These are phyloP conservation scores for Trypanosoma rangeli DNA, from an alignment of 208 protist species.

Conservation along the genomic window DNA sequence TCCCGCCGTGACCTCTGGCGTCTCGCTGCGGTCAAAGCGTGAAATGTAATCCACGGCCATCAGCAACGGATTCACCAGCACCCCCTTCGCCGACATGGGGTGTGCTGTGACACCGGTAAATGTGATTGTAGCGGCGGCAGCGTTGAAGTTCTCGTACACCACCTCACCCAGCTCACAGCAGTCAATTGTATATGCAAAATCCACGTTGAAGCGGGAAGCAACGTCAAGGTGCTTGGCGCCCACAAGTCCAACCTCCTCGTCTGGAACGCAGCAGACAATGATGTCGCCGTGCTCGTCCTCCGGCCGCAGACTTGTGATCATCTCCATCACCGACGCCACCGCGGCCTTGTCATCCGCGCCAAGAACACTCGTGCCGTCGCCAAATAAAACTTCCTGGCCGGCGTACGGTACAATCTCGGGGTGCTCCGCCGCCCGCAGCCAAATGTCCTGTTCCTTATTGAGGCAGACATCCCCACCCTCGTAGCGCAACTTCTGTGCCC, in stretches of 20 bases:
- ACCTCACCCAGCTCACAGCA: constrained; percentile 86
- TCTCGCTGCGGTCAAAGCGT: constrained; percentile 65
- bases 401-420: constrained; percentile 73
- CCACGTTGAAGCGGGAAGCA: constrained; percentile 67
- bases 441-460: constrained; percentile 70
- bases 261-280: constrained; percentile 80
- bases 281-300: constrained; percentile 66
- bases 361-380: constrained; percentile 86
- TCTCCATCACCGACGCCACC: constrained; percentile 77
- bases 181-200: constrained; percentile 87
- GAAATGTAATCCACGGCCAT: constrained; percentile 83
- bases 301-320: constrained; percentile 55
- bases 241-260: constrained; percentile 84
- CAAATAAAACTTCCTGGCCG: constrained; percentile 84
- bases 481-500: constrained; percentile 73
- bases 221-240: constrained; percentile 84
- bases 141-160: constrained; percentile 87
- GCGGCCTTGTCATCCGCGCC: constrained; percentile 88
- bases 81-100: constrained; percentile 87
- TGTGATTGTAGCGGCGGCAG: constrained; percentile 47
- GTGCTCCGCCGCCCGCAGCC: constrained; percentile 58
- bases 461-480: constrained; percentile 74
- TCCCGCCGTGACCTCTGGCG: constrained; percentile 75
- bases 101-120: constrained; percentile 80
- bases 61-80: constrained; percentile 83